These are phyloP conservation scores for Chernovozyma aurita DNA, from an alignment of 1,139 yeast species.

Conservation along the genomic window DNA sequence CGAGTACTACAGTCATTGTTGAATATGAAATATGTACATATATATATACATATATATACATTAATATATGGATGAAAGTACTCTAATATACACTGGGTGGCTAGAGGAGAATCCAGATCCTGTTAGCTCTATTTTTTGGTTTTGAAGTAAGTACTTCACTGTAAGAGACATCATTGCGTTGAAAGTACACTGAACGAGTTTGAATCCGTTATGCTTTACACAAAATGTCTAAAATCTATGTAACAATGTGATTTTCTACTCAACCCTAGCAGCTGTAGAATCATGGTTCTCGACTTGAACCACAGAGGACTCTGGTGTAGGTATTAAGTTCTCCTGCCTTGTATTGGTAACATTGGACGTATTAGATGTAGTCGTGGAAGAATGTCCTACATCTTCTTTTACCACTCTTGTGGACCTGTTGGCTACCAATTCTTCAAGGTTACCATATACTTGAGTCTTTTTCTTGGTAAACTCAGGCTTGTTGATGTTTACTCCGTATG, in stretches of 20 bases:
- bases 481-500: slow-evolving; percentile 3
- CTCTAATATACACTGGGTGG: too few species aligned
- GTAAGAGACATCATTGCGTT: too few species aligned
- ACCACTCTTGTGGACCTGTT: slow-evolving; percentile 15
- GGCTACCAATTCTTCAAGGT: slow-evolving; percentile 13
- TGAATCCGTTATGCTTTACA: neutral
- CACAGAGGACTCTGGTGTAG: slow-evolving; percentile 21
- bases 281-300: neutral
- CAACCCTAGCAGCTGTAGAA: neutral
- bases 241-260: neutral
- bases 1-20: slow-evolving; percentile 28
- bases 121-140: too few species aligned
- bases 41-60: neutral
- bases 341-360: slow-evolving; percentile 3
- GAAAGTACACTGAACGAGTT: too few species aligned
- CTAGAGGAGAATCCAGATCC: too few species aligned
- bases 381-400: slow-evolving; percentile 9
- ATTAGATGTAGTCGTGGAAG: neutral
- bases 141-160: neutral
- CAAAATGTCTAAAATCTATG: neutral
- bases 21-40: neutral
- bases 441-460: slow-evolving; percentile 6
- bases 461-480: slow-evolving; percentile 11
- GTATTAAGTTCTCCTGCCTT: slow-evolving; percentile 12
- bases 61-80: too few species aligned